A percentile compares a stretch with the other conserved stretches of the same genome.
Conservation (phyloP, 306 rosid genomes). For the Senna tora region DNA sequence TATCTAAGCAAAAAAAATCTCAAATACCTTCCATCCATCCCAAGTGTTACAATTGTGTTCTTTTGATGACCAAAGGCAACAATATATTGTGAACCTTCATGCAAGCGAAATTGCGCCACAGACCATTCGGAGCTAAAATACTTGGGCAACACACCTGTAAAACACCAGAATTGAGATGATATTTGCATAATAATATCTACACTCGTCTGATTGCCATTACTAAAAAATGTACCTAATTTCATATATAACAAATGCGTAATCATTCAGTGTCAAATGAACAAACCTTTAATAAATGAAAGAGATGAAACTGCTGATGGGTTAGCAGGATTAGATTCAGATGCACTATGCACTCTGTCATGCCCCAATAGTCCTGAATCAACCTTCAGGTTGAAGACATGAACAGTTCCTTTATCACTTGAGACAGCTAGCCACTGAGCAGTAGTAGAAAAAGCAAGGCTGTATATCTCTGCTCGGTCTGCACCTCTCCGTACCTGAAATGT, state of each 20-base stretch:
- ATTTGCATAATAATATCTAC: neutral
- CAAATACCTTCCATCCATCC: slow-evolving; percentile 91
- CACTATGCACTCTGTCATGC: slow-evolving; percentile 47
- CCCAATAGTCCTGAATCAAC: slow-evolving; percentile 66
- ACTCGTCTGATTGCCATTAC: neutral
- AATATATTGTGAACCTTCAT: slow-evolving; percentile 58
- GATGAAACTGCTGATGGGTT: slow-evolving; percentile 60
- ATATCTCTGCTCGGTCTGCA: slow-evolving; percentile 83
- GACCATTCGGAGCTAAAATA: slow-evolving; percentile 88
- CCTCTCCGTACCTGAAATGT: slow-evolving; percentile 91
- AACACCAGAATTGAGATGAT: slow-evolving; percentile 19
- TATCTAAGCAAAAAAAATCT: slow-evolving; percentile 21
- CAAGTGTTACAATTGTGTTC: slow-evolving; percentile 69
- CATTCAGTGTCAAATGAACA: slow-evolving; percentile 20
- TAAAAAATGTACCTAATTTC: slow-evolving; percentile 26
- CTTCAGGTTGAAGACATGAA: slow-evolving; percentile 81
- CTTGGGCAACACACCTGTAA: slow-evolving; percentile 69
- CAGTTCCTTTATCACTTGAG: slow-evolving; percentile 91
- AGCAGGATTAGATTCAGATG: slow-evolving; percentile 53
- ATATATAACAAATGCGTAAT: neutral
- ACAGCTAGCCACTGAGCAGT: slow-evolving; percentile 89
- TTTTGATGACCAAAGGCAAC: slow-evolving; percentile 85
- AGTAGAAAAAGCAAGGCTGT: slow-evolving; percentile 86
- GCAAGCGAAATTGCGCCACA: slow-evolving; percentile 73
- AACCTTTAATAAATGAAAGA: slow-evolving; percentile 79